phyloP scores from a whole-genome alignment of 73 alveolate genomes.

The Tetrahymena malaccensis region DNA sequence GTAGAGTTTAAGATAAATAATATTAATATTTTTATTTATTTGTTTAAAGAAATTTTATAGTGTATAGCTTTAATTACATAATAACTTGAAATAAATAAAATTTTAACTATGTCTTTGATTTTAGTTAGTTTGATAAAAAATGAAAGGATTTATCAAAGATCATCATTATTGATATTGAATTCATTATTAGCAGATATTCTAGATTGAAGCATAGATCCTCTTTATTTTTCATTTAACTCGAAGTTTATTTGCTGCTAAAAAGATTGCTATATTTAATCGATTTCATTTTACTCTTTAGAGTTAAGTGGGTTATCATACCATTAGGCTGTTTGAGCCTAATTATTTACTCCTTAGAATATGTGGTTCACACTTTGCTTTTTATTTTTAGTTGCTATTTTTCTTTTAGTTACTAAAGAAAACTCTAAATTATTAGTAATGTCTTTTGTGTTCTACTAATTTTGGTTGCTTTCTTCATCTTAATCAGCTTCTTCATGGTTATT shows the following conservation, averaged over 20 bases:
- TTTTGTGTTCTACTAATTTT: neutral
- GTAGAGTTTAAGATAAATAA: too few species aligned
- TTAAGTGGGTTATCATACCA: neutral
- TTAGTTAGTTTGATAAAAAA: too few species aligned
- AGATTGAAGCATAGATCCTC: neutral
- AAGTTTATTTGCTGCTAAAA: neutral
- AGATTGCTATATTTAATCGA: neutral
- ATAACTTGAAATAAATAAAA: too few species aligned
- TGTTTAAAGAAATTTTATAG: too few species aligned
- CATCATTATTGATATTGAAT: neutral
- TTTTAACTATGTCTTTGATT: too few species aligned
- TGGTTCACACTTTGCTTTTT: neutral
- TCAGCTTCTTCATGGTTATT: neutral
- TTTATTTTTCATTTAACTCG: neutral
- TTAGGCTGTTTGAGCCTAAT: neutral
- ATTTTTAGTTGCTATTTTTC: neutral
- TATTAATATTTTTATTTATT: too few species aligned
- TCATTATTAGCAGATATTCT: neutral
- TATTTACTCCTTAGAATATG: neutral
- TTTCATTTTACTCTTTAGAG: neutral
- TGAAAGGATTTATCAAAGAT: neutral
- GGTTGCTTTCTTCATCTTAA: neutral
- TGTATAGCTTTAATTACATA: too few species aligned
- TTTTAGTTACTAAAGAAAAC: neutral
- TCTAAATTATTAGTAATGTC: neutral